phyloP scores from a whole-genome alignment of 108 stramenopile genomes.

The Discostella stelligeroides region DNA sequence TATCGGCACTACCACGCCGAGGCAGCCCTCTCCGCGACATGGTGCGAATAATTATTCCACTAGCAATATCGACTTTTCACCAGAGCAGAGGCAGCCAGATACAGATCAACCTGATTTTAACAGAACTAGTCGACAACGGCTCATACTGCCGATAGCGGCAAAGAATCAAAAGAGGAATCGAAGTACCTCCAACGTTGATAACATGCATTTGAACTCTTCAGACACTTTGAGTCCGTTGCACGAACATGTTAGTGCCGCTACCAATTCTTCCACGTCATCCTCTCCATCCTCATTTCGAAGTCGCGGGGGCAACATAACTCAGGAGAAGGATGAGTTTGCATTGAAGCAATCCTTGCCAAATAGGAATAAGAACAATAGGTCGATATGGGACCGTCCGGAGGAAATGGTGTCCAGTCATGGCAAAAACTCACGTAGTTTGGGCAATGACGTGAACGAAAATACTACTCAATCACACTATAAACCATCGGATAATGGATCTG shows the following conservation, averaged over 20 bases:
- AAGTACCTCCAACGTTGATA: no score
- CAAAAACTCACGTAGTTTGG: background rate
- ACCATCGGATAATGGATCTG: constrained; percentile 47
- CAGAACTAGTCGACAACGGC: background rate
- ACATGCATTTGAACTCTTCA: constrained; percentile 1
- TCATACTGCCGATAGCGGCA: background rate
- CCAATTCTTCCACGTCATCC: background rate
- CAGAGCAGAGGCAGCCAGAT: constrained; percentile 8
- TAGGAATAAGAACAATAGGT: background rate
- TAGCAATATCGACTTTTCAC: background rate
- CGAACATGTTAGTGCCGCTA: constrained; percentile 6
- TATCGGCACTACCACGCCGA: constrained; percentile 39
- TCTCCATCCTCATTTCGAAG: background rate
- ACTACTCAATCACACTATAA: background rate
- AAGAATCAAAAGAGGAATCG: constrained; percentile 1
- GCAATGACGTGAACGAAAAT: no score
- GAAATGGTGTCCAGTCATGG: constrained; percentile 8
- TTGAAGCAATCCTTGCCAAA: background rate
- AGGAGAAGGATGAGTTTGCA: constrained; percentile 3
- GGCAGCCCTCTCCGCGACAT: constrained; percentile 22
- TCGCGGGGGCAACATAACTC: background rate
- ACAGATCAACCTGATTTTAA: constrained; percentile 2
- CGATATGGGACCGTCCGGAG: constrained; percentile 29
- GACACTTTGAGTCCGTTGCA: constrained; percentile 7
- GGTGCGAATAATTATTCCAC: background rate